Evolutionary conservation across 495 filamentous ascomycete genomes (phyloP), one percentile per base, ranked within the genome.

Genomic region (Aspergillus hancockii): DNA sequence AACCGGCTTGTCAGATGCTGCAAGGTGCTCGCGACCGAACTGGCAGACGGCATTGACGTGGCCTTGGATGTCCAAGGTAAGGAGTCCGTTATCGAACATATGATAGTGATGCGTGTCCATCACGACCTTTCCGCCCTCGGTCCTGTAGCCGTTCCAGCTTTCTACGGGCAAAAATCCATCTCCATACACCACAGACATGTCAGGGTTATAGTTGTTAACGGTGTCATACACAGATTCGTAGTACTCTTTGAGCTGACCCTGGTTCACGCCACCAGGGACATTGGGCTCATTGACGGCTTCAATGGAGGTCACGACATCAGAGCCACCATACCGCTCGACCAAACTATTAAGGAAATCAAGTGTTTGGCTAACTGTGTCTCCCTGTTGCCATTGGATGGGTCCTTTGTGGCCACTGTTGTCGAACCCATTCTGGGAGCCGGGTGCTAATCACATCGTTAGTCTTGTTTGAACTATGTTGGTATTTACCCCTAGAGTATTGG

Each of bases 391-490:
- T 12, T 80, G 64, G 41, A 92, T 81, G 7, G 74, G 56, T n/a
- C 88, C 90, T 60, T 81, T 81, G 54, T 77, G 76, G 9, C 89
- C 90, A 46, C 79, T 85, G 70, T 92, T 91, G 68, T 91, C 91
- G 69, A 91, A 92, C 18, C 90, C 90, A 63, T 93, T 93, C 67
- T 93, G 90, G 23, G 85, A 89, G 10, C 88, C 89, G 21, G 90
- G 90, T 19, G 84, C 88, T 82, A 58, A 7, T 38, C 14, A 19
- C 18, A 18, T 58, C n/a, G 49, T 75, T 67, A 58, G 68, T 63
- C 8, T 66, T 14, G 12, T 2, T 8, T 21, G 12, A 21, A 34
- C 13, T 45, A 13, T 3, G 18, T n/a, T 32, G 14, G 34, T 14
- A 8, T 38, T n/a, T 32, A n/a, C 23, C 3, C 34, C 16, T 19